Evolutionary conservation across 2,329 filamentous ascomycete species (phyloP), one percentile per base, ranked within the genome.

Genomic region (Trichoderma endophyticum): DNA sequence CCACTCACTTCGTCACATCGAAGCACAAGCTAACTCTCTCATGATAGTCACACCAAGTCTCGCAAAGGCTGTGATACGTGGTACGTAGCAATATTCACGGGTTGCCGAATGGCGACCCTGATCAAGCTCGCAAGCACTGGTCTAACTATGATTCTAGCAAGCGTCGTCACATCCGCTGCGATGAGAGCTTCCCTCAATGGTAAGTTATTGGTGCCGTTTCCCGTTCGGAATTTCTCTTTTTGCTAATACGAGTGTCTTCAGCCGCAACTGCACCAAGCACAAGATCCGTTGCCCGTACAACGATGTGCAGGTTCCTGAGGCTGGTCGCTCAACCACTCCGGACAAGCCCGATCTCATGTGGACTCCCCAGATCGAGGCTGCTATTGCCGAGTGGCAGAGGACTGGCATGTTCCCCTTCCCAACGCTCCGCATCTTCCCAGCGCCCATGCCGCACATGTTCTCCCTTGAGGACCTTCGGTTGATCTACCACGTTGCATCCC

Each of bases 261-360:
- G 95, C 85, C 94, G 94, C 79, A 99, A 99, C 83, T 99, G 96
- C 84, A 98, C 95, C 74, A 99, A 98, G 84, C 96, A 99, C 84
- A 97, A 98, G 85, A 96, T 97, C 78, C 93, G 95, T 79, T 99
- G 96, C 83, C 96, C 97, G 77, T 99, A 98, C 85, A 97, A 97
- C 87, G 95, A 98, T 80, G 90, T 91, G 79, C 89, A 92, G 63
- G 86, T 89, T 60, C 77, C 80, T 69, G 90, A 92, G 75, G 86
- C 89, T 76, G 87, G 90, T 76, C 85, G 89, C 75, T 86, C 88
- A 64, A 86, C 88, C 48, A 84, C 86, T 56, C 89, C 88, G 75
- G 89, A 90, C 74, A 90, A 88, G 82, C 86, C 89, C 72, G 89
- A 91, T 78, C 88, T 98, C 69, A 89, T 96, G 80, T 97, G 95